Evolutionary conservation across 805 yeast genomes (phyloP).

Genomic region (Myxozyma kluyveri): DNA sequence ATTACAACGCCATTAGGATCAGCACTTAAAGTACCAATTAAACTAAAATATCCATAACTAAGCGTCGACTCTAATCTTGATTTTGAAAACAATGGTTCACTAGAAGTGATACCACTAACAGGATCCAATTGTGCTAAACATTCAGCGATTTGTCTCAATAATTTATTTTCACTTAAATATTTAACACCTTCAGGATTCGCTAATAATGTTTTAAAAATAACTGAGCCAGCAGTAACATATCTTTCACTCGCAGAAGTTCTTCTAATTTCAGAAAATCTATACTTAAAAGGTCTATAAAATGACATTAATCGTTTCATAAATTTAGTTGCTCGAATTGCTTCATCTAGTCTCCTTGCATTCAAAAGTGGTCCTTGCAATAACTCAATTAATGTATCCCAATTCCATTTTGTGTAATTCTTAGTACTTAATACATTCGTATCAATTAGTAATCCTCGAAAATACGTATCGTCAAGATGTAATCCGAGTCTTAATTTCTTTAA

Average conservation of each 20-base stretch:
- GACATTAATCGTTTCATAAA: conserved; percentile 80
- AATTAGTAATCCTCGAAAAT: conserved; percentile 61
- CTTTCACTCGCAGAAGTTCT: conserved; percentile 51
- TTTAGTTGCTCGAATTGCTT: conserved; percentile 72
- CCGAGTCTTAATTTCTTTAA: conserved; percentile 38
- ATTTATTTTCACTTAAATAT: conserved; percentile 67
- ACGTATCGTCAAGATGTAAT: conserved; percentile 56
- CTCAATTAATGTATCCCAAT: conserved; percentile 71
- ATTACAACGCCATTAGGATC: conserved; percentile 62
- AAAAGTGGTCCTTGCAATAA: conserved; percentile 82
- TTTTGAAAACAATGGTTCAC: conserved; percentile 70
- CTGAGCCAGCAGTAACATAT: conserved; percentile 72
- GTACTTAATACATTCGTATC: conserved; percentile 72
- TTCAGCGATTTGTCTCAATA: conserved; percentile 85
- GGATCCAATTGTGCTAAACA: conserved; percentile 84
- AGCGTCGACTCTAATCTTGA: conserved; percentile 60
- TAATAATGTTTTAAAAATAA: conserved; percentile 63
- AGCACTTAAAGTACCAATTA: conserved; percentile 70
- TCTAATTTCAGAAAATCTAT: conserved; percentile 62
- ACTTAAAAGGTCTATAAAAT: conserved; percentile 88
- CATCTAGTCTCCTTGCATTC: conserved; percentile 71
- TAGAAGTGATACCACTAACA: conserved; percentile 65
- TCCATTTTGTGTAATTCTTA: conserved; percentile 81
- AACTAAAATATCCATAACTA: conserved; percentile 71
- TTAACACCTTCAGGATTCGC: conserved; percentile 63